A percentile compares a stretch with the other conserved stretches of the same genome.
Evolutionary conservation across 805 yeast species (phyloP).

Genomic region (Helenozyma baotianmanensis): DNA sequence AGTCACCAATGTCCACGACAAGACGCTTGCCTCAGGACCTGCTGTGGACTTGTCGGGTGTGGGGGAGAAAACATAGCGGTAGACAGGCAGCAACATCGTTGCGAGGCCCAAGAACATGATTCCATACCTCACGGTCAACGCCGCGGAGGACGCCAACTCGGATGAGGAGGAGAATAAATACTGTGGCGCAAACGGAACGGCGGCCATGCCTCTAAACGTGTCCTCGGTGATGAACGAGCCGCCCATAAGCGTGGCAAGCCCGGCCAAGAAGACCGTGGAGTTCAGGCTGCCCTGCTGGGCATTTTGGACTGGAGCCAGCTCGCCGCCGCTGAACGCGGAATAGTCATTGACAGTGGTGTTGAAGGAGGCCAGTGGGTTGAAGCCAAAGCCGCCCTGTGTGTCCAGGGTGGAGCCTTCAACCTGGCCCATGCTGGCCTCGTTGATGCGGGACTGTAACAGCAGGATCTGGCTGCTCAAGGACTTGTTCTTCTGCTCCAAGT

Average conservation of each 20-base stretch:
- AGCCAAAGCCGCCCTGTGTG: background rate
- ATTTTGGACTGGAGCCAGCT: background rate
- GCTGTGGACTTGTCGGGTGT: background rate
- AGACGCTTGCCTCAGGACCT: background rate
- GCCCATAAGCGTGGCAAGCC: constrained; percentile 62
- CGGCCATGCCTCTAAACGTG: constrained; percentile 43
- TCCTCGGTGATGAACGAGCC: constrained; percentile 52
- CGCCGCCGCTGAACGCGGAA: too few relatives aligned
- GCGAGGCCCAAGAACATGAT: constrained; percentile 10
- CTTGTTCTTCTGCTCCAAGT: constrained; percentile 60
- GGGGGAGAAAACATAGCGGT: background rate
- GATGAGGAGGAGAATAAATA: constrained; percentile 9
- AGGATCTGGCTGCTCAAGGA: constrained; percentile 43
- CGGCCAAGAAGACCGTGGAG: constrained; percentile 52
- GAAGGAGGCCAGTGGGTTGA: background rate
- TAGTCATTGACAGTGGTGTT: background rate
- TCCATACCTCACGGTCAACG: constrained; percentile 8
- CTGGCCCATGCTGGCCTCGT: constrained; percentile 25
- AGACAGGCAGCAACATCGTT: constrained; percentile 8
- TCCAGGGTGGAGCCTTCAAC: background rate
- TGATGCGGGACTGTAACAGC: constrained; percentile 34
- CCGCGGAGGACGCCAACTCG: constrained; percentile 8
- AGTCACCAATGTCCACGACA: constrained; percentile 22
- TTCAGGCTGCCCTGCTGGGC: background rate
- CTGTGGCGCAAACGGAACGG: constrained; percentile 34